A percentile compares a stretch with the other conserved stretches of the same genome.
Conservation (phyloP, 352 stramenopile species). For the Pythium vanterpoolii region DNA sequence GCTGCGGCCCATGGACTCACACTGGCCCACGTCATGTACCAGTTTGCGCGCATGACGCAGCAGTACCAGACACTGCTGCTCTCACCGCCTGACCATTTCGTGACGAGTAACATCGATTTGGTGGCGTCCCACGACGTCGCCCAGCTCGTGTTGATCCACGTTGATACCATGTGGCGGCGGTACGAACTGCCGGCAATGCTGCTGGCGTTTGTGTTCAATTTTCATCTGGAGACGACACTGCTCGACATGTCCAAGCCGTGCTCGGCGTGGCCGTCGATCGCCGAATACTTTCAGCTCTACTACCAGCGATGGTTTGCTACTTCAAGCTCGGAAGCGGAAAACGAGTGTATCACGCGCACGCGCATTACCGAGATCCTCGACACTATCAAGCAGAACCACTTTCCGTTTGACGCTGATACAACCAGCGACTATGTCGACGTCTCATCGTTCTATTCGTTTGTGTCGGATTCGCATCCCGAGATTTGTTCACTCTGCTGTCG, state of each 20-base stretch:
- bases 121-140: conserved; percentile 26
- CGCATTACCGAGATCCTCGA: conserved; percentile 50
- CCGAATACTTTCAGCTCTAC: conserved; percentile 65
- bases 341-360: conserved; percentile 29
- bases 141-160: conserved; percentile 38
- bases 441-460: conserved; percentile 83
- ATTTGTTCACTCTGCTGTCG: conserved; percentile 78
- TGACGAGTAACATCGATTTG: conserved; percentile 13
- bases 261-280: conserved; percentile 52
- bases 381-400: conserved; percentile 62
- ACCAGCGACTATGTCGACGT: conserved; percentile 76
- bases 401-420: conserved; percentile 68
- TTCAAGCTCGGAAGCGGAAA: neutral
- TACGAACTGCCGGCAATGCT: conserved; percentile 75
- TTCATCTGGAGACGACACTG: conserved; percentile 58
- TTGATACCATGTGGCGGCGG: conserved; percentile 62
- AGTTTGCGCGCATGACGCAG: conserved; percentile 69
- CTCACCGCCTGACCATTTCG: conserved; percentile 12
- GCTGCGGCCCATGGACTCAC: conserved; percentile 43
- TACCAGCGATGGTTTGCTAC: conserved; percentile 62
- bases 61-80: conserved; percentile 46
- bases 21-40: conserved; percentile 75
- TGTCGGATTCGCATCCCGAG: conserved; percentile 75
- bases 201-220: conserved; percentile 76
- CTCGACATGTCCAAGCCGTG: conserved; percentile 50